phyloP scores from a whole-genome alignment of 495 filamentous ascomycete genomes.

The Trichocladium uniseriatum region DNA sequence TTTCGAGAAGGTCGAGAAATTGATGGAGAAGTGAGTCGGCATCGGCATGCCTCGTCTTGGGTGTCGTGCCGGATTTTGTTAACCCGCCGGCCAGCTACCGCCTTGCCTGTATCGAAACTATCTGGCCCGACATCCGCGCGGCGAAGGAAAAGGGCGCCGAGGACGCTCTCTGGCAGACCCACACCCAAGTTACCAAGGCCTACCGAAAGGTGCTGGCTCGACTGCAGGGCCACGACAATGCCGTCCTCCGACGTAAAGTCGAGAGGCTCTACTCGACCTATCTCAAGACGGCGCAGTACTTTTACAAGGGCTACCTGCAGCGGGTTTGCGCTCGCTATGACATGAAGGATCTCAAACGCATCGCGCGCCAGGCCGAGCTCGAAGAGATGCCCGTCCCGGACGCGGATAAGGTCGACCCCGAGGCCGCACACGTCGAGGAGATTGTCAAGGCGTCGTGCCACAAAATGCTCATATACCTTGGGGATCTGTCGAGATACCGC shows the following conservation, averaged over 20 bases:
- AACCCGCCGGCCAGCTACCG: constrained; percentile 49
- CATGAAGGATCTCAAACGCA: constrained; percentile 60
- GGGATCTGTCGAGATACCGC: constrained; percentile 87
- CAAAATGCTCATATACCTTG: constrained; percentile 72
- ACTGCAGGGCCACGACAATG: constrained; percentile 43
- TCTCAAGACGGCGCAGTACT: constrained; percentile 75
- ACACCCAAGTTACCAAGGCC: constrained; percentile 62
- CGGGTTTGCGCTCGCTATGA: constrained; percentile 63
- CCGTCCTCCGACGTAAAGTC: constrained; percentile 68
- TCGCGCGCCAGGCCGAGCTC: constrained; percentile 61
- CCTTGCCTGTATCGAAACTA: constrained; percentile 55
- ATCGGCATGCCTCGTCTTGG: constrained; percentile 9
- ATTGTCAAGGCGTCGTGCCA: constrained; percentile 68
- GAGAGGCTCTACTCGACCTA: constrained; percentile 72
- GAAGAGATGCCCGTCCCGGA: constrained; percentile 29
- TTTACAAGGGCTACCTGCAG: constrained; percentile 80
- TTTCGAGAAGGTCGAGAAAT: constrained; percentile 49
- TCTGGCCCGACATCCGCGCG: constrained; percentile 65
- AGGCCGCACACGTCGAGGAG: constrained; percentile 40
- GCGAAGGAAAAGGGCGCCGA: constrained; percentile 57
- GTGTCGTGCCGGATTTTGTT: constrained; percentile 21
- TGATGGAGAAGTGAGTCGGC: constrained; percentile 48
- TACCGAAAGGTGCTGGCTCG: constrained; percentile 55
- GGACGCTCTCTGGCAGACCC: constrained; percentile 65
- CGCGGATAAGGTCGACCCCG: constrained; percentile 31